Evolutionary conservation across 225 moss, liverwort and hornwort genomes (phyloP), one percentile per base, ranked within the genome.

Genomic region (Ulota crispa): DNA sequence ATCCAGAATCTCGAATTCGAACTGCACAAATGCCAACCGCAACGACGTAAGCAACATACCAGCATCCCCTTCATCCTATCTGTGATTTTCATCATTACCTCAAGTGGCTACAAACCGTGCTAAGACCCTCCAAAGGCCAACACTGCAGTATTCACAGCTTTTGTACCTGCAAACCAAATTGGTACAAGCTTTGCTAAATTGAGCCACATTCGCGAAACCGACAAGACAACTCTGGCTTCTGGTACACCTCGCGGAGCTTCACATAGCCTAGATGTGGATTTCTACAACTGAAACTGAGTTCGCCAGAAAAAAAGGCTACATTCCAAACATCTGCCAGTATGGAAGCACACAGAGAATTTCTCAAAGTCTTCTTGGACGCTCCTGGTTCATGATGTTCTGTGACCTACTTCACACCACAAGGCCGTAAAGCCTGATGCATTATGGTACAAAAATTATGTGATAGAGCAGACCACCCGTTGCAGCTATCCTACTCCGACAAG

Each of bases 1-100:
- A 71, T 92, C 92, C 45, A 67, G 6, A 66, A 94, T 92, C 31
- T 56, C 20, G 27, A 97, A 95, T 26, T 94, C 95, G 23, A 95
- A 95, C 97, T 97, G 93, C 91, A 86, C 55, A 74, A 60, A 28
- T 1, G 8, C 4, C 3, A 16, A 24, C 0, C 7, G 43, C 18
- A n/a, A 6, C 0, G 5, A 10, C 20, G 20, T 36, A 1, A 8
- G 16, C 32, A 6, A 7, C 32, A 31, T 5, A 9, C 21, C 1
- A 13, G 50, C 15, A 65, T 21, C 42, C 59, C 71, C 50, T 10
- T 18, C 3, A 50, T 18, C 50, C 18, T 4, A 50, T 5, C 16
- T 4, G 5, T 18, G 50, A 16, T 6, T 5, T 16, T 50, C 50
- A 50, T 50, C 16, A 16, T 18, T 1, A 50, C 1, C 50, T 50